These are phyloP conservation scores for Amaranthus hypochondriacus DNA, from an alignment of 148 eudicot genomes.

Conservation along the genomic window DNA sequence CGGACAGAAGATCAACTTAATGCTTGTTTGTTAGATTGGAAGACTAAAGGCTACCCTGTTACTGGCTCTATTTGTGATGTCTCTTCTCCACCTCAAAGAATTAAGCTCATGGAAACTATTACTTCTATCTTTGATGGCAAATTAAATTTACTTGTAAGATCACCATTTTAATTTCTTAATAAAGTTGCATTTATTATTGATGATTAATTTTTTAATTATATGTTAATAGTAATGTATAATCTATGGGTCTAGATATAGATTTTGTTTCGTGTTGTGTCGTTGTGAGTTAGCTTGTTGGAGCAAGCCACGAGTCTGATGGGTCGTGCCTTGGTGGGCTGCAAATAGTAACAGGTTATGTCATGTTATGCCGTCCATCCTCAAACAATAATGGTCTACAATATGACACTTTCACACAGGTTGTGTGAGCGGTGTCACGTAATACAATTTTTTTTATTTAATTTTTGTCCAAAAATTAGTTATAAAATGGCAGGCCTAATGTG, in stretches of 20 bases:
- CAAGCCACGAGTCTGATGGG: background rate
- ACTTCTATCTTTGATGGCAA: conserved; percentile 18
- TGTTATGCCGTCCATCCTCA: background rate
- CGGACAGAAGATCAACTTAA: conserved; percentile 17
- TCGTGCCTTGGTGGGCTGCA: too few species aligned
- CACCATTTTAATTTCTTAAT: background rate
- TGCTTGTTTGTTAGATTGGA: conserved; percentile 19
- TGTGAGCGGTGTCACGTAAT: too few species aligned
- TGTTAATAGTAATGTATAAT: background rate
- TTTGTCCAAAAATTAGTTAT: too few species aligned
- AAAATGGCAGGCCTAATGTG: too few species aligned
- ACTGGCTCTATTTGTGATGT: conserved; percentile 30
- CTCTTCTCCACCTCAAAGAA: conserved; percentile 22
- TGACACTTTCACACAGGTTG: background rate
- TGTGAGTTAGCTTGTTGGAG: background rate
- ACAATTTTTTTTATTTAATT: too few species aligned
- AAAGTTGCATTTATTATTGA: too few species aligned
- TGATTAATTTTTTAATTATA: background rate
- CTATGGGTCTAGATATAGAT: background rate
- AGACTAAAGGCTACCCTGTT: conserved; percentile 18
- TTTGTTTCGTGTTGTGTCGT: background rate
- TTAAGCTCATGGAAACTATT: conserved; percentile 9
- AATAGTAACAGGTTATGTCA: background rate
- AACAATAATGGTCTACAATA: background rate
- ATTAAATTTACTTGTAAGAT: conserved; percentile 26